Evolutionary conservation across 805 yeast species (phyloP).

Genomic region (Myxozyma lipomycoides): DNA sequence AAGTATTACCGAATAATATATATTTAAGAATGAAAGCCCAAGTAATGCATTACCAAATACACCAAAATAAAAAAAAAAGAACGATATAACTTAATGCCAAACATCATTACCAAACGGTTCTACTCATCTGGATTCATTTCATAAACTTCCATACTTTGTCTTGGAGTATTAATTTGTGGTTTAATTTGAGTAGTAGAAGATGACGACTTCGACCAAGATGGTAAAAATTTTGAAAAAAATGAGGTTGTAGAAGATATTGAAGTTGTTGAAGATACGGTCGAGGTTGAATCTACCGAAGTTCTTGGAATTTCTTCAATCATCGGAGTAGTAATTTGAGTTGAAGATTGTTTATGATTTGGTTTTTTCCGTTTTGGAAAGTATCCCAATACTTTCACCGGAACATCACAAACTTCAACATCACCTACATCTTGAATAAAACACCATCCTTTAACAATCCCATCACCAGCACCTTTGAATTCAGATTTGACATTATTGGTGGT

Average conservation of each 20-base stretch:
- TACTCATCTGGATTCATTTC: neutral
- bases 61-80: neutral
- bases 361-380: slow-evolving; percentile 10
- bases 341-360: neutral
- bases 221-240: too few species aligned
- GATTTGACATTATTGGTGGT: slow-evolving; percentile 5
- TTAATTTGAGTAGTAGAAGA: too few species aligned
- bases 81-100: neutral
- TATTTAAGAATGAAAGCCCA: too few species aligned
- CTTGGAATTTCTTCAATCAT: neutral
- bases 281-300: neutral
- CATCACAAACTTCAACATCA: slow-evolving; percentile 20
- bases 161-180: too few species aligned
- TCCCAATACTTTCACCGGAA: slow-evolving; percentile 12
- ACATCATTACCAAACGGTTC: neutral
- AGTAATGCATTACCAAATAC: neutral
- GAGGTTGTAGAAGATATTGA: neutral
- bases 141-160: too few species aligned
- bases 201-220: too few species aligned
- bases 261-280: neutral
- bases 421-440: slow-evolving; percentile 15
- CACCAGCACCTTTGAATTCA: slow-evolving; percentile 9
- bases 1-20: too few species aligned
- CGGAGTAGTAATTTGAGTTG: neutral
- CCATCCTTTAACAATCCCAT: slow-evolving; percentile 13